Evolutionary conservation across 768 basidiomycete genomes (phyloP).

Genomic region (Kwoniella heveanensis): DNA sequence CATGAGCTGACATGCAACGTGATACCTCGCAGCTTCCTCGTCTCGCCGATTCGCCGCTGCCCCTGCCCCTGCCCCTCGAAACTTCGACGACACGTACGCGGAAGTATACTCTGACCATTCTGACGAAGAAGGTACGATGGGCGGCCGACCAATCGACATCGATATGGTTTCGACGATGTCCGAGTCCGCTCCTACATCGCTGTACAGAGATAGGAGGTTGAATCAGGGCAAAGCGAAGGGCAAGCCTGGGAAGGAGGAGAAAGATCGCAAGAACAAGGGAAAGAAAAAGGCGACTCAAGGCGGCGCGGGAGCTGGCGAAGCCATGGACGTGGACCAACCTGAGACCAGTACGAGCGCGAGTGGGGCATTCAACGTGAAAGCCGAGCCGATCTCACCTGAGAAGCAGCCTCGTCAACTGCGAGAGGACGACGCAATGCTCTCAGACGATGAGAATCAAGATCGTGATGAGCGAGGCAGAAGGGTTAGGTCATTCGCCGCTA

Average conservation of each 20-base stretch:
- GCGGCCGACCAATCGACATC: slow-evolving; percentile 45
- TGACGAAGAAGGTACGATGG: slow-evolving; percentile 24
- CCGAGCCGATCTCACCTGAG: slow-evolving; percentile 46
- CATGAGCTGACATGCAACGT: too few relatives aligned
- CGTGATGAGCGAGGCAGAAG: slow-evolving; percentile 43
- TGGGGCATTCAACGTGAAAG: slow-evolving; percentile 27
- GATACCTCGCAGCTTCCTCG: neutral
- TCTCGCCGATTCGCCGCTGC: slow-evolving; percentile 24
- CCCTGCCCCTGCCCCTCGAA: slow-evolving; percentile 16
- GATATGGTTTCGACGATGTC: slow-evolving; percentile 46
- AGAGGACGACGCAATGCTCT: slow-evolving; percentile 48
- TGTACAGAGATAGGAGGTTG: slow-evolving; percentile 41
- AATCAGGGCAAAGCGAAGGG: slow-evolving; percentile 27
- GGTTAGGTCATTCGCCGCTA: slow-evolving; percentile 28
- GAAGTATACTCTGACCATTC: slow-evolving; percentile 52
- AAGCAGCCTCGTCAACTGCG: slow-evolving; percentile 24
- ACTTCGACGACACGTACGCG: slow-evolving; percentile 25
- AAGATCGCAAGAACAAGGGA: slow-evolving; percentile 23
- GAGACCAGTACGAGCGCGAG: neutral
- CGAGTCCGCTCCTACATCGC: slow-evolving; percentile 52
- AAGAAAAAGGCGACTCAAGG: neutral
- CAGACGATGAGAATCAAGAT: slow-evolving; percentile 47
- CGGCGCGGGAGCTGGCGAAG: neutral
- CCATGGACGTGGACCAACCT: slow-evolving; percentile 26
- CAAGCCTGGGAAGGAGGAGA: slow-evolving; percentile 21